Base-by-base conservation (phyloP, 2,329 filamentous ascomycete genomes). In the Neonectria magnoliae region DNA sequence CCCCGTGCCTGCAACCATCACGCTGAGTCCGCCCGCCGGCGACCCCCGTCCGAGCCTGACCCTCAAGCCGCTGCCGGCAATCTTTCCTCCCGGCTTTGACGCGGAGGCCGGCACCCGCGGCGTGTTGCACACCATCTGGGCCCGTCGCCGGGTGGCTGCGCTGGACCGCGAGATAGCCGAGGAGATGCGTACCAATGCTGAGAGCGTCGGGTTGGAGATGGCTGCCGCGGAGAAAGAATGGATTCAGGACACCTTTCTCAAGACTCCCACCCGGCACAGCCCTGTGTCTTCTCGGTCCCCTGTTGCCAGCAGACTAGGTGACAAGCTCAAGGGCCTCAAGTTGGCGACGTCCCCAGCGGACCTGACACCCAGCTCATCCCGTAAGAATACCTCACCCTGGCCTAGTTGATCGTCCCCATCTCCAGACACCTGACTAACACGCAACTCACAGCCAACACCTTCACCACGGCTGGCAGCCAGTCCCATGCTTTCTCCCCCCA, bases 51-150 rank as follows among this genome's bases (percentile, higher is more conserved):
- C 77, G 65, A 62, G 80, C 75, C 84, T 88, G 20, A 76, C 87
- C 45, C 90, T 94, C 13, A 94, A 94, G 75, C 93, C 93, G 1
- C 83, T 97, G 55, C 94, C 94, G 0, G 94, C 94, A 33, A 95
- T 97, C 69, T 97, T 95, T 75, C 90, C 93, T 1, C 88, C 91
- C 0, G 90, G 91, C 64, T 82, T 97, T 25, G 91, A 91, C 1
- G 85, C 87, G 4, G 90, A 88, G 22, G 87, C 89, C 0, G 92
- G 93, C 7, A 90, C 90, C 72, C 91, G 93, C 67, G 94, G 94
- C 2, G 93, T 97, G 2, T 80, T 97, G 64, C 94, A 97, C 76
- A 97, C 93, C 2, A 89, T 95, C 62, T 98, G 94, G 93, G 94
- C 93, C 18, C 94, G 94, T 82, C 91, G 92, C 77, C 85, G 94